Evolutionary conservation across 352 stramenopile genomes (phyloP).

Genomic region (Phytophthora uliginosa): DNA sequence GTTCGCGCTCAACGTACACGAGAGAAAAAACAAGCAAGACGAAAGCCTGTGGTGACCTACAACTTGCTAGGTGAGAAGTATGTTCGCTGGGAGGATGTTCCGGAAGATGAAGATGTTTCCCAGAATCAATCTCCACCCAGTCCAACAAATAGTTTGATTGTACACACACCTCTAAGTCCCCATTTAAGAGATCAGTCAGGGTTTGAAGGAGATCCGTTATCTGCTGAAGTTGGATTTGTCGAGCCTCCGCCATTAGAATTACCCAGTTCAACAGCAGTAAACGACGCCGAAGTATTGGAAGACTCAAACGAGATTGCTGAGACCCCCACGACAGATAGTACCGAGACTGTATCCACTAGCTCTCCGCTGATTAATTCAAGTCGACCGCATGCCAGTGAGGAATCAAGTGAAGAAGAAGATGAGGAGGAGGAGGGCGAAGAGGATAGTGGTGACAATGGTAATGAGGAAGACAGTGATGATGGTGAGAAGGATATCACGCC

Average conservation of each 20-base stretch:
- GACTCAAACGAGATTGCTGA: background rate
- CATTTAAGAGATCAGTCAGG: constrained; percentile 4
- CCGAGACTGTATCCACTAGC: background rate
- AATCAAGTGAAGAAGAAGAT: constrained; percentile 2
- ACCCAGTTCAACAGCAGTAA: background rate
- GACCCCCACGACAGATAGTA: background rate
- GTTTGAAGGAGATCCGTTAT: background rate
- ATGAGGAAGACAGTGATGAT: background rate
- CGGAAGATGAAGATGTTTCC: background rate
- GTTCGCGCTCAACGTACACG: constrained; percentile 28
- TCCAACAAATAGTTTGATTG: constrained; percentile 21
- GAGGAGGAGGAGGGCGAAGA: background rate
- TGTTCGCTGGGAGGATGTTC: constrained; percentile 54
- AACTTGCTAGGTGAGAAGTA: constrained; percentile 78
- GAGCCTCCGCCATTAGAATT: background rate
- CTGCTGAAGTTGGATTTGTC: background rate
- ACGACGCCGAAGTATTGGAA: background rate
- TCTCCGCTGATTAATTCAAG: background rate
- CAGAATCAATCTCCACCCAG: constrained; percentile 21
- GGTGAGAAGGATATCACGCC: background rate
- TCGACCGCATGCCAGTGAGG: background rate
- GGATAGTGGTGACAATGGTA: background rate
- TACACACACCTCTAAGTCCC: constrained; percentile 28
- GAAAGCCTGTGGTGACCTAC: constrained; percentile 64
- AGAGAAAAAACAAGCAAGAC: constrained; percentile 33